Conservation (phyloP, 129 eudicot species). For the Pulicaria dysenterica region DNA sequence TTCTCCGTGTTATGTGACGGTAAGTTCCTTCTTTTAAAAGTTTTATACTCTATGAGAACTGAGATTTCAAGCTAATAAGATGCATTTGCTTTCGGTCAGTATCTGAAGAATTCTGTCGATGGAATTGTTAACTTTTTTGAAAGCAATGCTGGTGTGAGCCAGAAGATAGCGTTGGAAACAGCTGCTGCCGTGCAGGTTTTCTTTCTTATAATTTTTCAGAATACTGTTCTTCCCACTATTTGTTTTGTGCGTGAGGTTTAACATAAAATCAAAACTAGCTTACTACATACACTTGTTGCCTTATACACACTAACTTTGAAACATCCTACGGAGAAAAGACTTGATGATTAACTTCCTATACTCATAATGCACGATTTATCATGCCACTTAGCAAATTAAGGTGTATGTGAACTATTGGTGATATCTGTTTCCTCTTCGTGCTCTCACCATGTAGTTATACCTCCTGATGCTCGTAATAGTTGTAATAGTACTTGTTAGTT, state of each 20-base stretch:
- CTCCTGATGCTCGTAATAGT: no score
- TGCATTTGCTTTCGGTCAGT: slow-evolving; percentile 50
- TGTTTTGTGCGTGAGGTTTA: neutral
- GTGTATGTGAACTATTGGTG: slow-evolving; percentile 4
- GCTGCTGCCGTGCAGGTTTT: slow-evolving; percentile 99
- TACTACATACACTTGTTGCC: slow-evolving; percentile 6
- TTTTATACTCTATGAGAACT: neutral
- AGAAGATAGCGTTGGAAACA: slow-evolving; percentile 93
- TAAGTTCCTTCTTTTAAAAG: slow-evolving; percentile 35
- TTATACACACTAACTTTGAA: neutral
- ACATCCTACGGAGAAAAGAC: slow-evolving; percentile 10
- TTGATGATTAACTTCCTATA: neutral
- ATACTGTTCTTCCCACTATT: neutral
- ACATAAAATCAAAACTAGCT: slow-evolving; percentile 11
- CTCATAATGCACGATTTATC: neutral
- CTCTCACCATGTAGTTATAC: neutral
- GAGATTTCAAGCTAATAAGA: slow-evolving; percentile 24
- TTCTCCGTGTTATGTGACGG: slow-evolving; percentile 95
- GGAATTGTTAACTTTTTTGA: slow-evolving; percentile 74
- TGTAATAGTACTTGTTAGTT: no score
- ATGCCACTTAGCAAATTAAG: slow-evolving; percentile 3
- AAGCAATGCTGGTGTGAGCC: slow-evolving; percentile 85
- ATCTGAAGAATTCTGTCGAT: slow-evolving; percentile 84
- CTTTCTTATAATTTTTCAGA: neutral
- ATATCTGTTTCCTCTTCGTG: neutral